A percentile compares a stretch with the other conserved stretches of the same genome.
These are phyloP conservation scores for Epichloe gansuensis DNA, from an alignment of 2,329 filamentous ascomycete genomes.

Conservation along the genomic window DNA sequence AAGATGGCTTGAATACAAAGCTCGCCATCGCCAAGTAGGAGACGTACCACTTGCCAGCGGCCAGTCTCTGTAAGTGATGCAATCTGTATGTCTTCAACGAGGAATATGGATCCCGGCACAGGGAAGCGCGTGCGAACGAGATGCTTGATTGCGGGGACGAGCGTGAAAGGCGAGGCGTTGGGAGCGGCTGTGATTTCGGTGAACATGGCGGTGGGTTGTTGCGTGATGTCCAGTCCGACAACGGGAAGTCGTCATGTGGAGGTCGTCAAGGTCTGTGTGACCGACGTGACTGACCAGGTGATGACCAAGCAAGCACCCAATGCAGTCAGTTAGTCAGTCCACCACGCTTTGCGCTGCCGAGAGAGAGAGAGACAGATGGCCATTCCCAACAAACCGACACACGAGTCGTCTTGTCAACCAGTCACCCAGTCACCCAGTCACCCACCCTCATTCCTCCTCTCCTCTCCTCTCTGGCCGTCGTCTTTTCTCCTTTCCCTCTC, in stretches of 20 bases:
- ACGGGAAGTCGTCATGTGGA: no score
- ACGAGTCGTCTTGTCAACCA: no score
- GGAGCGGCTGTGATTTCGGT: slow-evolving; percentile 14
- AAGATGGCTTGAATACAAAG: slow-evolving; percentile 43
- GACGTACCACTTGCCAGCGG: slow-evolving; percentile 31
- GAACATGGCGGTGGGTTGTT: background rate
- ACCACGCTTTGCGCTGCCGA: no score
- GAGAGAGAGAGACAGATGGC: no score
- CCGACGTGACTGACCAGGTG: no score
- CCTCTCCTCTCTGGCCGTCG: background rate
- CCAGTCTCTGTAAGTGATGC: slow-evolving; percentile 22
- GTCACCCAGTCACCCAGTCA: no score
- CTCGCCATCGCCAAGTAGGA: slow-evolving; percentile 41
- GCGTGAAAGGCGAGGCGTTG: slow-evolving; percentile 14
- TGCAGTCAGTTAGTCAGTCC: no score
- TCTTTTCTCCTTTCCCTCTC: background rate
- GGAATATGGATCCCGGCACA: slow-evolving; percentile 34
- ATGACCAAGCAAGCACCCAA: no score
- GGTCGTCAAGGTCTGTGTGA: no score
- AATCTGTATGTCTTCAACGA: slow-evolving; percentile 34
- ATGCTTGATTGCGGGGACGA: slow-evolving; percentile 32
- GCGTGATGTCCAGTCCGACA: background rate
- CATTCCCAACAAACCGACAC: no score
- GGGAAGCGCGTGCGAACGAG: slow-evolving; percentile 37
- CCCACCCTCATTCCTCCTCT: background rate